phyloP scores from a whole-genome alignment of 805 yeast genomes.

The Brettanomyces naardenensis region DNA sequence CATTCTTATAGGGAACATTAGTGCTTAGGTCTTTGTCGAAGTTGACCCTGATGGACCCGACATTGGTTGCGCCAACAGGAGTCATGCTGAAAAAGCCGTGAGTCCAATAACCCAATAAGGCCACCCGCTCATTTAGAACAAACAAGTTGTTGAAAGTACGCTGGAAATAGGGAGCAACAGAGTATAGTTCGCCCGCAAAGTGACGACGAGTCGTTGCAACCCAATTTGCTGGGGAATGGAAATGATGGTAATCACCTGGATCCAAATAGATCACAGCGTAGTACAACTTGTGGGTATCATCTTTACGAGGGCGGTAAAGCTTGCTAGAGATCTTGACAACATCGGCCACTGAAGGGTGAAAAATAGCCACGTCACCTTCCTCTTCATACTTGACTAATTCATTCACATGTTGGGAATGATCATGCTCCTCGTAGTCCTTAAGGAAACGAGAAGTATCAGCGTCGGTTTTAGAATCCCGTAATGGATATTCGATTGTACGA shows the following conservation, averaged over 20 bases:
- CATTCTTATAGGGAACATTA: constrained; percentile 59
- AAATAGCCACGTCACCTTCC: constrained; percentile 59
- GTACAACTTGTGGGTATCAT: constrained; percentile 38
- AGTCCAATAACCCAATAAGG: constrained; percentile 91
- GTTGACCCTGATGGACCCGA: constrained; percentile 86
- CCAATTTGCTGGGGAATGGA: constrained; percentile 96
- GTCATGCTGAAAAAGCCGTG: constrained; percentile 98
- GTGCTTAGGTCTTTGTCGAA: constrained; percentile 89
- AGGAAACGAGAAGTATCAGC: background rate
- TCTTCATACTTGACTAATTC: constrained; percentile 37
- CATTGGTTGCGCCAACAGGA: constrained; percentile 99
- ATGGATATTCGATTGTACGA: constrained; percentile 3
- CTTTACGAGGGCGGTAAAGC: constrained; percentile 29
- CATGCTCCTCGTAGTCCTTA: constrained; percentile 25
- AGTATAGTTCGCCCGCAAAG: constrained; percentile 89
- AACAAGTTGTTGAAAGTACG: constrained; percentile 78
- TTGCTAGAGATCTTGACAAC: constrained; percentile 17
- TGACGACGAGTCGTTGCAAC: constrained; percentile 89
- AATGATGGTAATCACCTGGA: constrained; percentile 97
- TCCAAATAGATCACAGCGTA: constrained; percentile 92
- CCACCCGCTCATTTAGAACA: constrained; percentile 90
- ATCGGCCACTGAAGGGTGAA: constrained; percentile 21
- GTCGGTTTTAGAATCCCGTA: background rate
- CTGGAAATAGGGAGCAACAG: constrained; percentile 96
- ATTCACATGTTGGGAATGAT: constrained; percentile 3